A percentile compares a stretch with the other conserved stretches of the same genome.
Evolutionary conservation across 2,329 filamentous ascomycete species (phyloP).

Genomic region (Epicoccum nigrum): DNA sequence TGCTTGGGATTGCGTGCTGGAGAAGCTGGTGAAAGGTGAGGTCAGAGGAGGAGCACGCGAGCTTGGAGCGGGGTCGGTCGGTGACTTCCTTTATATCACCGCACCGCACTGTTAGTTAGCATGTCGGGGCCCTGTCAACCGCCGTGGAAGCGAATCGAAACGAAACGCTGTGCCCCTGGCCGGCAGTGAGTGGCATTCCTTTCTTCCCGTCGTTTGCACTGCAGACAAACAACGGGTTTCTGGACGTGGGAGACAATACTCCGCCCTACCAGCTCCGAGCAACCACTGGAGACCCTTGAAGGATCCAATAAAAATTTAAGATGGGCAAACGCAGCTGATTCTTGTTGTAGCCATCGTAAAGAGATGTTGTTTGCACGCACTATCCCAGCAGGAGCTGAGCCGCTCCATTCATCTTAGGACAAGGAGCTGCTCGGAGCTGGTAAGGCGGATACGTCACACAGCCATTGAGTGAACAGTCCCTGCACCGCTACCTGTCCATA

Average conservation of each 20-base stretch:
- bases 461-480: neutral
- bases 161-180: constrained; percentile 9
- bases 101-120: too few relatives aligned
- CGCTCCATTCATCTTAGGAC: too few relatives aligned
- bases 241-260: too few relatives aligned
- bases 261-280: too few relatives aligned
- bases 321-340: too few relatives aligned
- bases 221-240: constrained; percentile 3
- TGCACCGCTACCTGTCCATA: too few relatives aligned
- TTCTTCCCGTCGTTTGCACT: neutral
- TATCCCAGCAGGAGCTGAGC: too few relatives aligned
- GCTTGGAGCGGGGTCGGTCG: constrained; percentile 19
- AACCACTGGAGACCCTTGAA: too few relatives aligned
- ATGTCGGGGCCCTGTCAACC: constrained; percentile 8
- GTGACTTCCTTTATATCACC: constrained; percentile 17
- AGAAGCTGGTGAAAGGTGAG: constrained; percentile 20
- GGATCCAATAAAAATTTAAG: too few relatives aligned
- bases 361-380: too few relatives aligned
- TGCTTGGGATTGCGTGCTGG: constrained; percentile 5
- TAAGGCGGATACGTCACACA: constrained; percentile 17
- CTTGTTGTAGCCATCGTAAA: too few relatives aligned
- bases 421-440: too few relatives aligned
- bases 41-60: constrained; percentile 22
- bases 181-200: constrained; percentile 7
- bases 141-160: constrained; percentile 13